Evolutionary conservation across 73 alveolate species (phyloP), one percentile per base, ranked within the genome.

Genomic region (Stentor coeruleus): DNA sequence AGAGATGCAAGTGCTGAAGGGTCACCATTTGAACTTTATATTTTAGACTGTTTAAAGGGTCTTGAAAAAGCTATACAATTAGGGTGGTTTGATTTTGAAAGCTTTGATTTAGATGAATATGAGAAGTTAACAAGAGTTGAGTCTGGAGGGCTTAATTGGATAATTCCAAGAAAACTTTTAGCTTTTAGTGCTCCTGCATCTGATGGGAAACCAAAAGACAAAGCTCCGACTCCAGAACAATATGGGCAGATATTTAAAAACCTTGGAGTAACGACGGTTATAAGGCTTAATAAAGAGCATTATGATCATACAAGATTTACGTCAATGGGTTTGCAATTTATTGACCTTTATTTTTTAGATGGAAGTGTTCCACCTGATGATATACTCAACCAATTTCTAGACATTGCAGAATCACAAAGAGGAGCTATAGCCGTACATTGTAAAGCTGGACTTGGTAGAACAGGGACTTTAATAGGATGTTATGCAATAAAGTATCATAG

Each of bases 401-500:
- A 86, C 31, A 58, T 93, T 15, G 49, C 86, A 35, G 96, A 91
- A 38, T 58, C 87, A 2, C 85, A 90, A 84, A n/a, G n/a, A n/a
- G 95, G 95, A 11, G 98, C 92, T n/a, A 81, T 91, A 28, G 98
- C 98, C 11, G 94, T 93, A 28, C 98, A 93, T 84, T 93, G 98
- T 77, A 93, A 93, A 83, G 98, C 98, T 30, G 98, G 98, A 2
- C 87, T 93, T 15, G 98, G 98, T 40, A 87, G 98, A 59, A 93
- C 98, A 33, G 98, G 98, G 0, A 93, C 98, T 33, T 82, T 93
- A 73, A 93, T 93, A 39, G 98, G 95, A 11, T 79, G 86, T 83
- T 93, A 89, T 83, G 98, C 97, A 0, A 93, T 93, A 94, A 93
- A 91, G 79, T 88, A 84, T 60, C 90, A 40, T 85, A 87, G 77